Evolutionary conservation across 495 filamentous ascomycete species (phyloP), one percentile per base, ranked within the genome.

Genomic region (Talaromyces trachyspermus): DNA sequence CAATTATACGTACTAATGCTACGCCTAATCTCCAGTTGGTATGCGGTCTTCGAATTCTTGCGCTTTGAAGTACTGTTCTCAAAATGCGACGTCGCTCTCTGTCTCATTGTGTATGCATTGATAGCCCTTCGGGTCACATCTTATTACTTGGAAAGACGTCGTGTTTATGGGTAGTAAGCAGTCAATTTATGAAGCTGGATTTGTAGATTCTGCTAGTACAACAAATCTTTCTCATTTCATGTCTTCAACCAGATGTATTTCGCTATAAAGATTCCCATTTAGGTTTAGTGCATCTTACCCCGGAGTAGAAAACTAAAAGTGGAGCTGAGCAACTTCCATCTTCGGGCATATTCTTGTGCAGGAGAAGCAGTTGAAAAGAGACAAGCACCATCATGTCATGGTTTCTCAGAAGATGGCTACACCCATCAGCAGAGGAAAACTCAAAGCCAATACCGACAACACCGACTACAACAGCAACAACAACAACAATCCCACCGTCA

Each of bases 341-440:
- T 30, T 30, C 7, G 12, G 12, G 7, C 6, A n/a, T n/a, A 37
- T 12, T n/a, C 9, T 15, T 12, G 7, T n/a, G 14, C 9, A 7
- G 7, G 7, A 15, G 6, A 37, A 15, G 19, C 1, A 9, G 14
- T n/a, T 15, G 9, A 9, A 37, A 37, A 4, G 4, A 36, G 5
- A 2, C 14, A 17, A 37, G 19, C 1, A 12, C 5, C 12, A 37
- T 11, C 10, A 46, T 46, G 44, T 46, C 44, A 8, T 46, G 44
- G 44, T 22, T 29, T 18, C 25, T 44, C 14, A 44, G 50, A 37
- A 27, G 36, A 37, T 46, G 24, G 30, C 36, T 45, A 1, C 15
- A 20, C 17, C 46, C 50, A 52, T 41, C 49, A 53, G 50, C 57
- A 52, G 32, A 53, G 53, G 33, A 53, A 50, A 17, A 24, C n/a